Evolutionary conservation across 768 basidiomycete species (phyloP), one percentile per base, ranked within the genome.

Genomic region (Mycena chlorophos): DNA sequence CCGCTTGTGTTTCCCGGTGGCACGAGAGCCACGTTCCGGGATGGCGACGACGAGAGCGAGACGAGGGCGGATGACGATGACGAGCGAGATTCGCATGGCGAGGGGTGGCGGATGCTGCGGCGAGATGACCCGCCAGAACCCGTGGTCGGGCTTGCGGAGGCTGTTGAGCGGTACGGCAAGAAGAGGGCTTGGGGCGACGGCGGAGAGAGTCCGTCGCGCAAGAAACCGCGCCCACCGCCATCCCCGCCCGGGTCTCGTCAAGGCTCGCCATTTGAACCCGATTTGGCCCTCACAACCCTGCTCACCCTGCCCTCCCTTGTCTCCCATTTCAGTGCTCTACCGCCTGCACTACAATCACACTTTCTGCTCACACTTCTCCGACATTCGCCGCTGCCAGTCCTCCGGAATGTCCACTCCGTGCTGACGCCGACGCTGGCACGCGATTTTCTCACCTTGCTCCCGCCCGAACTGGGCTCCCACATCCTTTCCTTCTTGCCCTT

Each of bases 361-460:
- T 85, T 97, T 65, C 83, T 98, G 52, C 85, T 98, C 64, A 93
- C 93, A 23, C 84, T 98, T 55, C 77, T 99, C 28, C 88, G 94
- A 56, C 92, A 95, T 64, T 93, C 94, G 4, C 87, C 94, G 2
- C 82, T 96, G 19, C 87, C 93, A 3, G 96, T 98, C 31, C 80
- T 99, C 25, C 89, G 96, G 49, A 90, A 89, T 1, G 73, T 98
- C 16, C 88, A 95, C 66, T 86, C 88, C 30, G 89, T 98, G 63
- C 78, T 98, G 63, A 87, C 89, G 1, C 92, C 90, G 23, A 94
- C 93, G 2, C 78, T 98, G 26, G 92, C 94, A 20, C 89, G 95
- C 63, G 97, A 99, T 72, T 99, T 98, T 69, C 81, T 98, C 62
- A 87, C 89, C 2, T 82, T 92, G 34, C 83, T 98, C 10, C 97